Conservation (phyloP, 768 basidiomycete species). For the Collybia nuda region DNA sequence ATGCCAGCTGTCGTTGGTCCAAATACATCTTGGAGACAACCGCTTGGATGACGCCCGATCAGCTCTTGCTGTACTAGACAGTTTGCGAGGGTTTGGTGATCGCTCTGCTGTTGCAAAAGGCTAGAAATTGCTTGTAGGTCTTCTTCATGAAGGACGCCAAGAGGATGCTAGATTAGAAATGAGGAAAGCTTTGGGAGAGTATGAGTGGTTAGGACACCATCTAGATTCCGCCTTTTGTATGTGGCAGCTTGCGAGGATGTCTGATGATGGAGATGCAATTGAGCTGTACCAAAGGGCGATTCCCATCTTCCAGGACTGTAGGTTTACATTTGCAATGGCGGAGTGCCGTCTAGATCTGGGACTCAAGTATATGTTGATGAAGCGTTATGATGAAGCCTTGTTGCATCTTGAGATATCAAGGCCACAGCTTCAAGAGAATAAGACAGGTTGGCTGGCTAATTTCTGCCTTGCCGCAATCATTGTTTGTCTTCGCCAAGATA, state of each 20-base stretch:
- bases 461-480: slow-evolving; percentile 13
- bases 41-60: slow-evolving; percentile 7
- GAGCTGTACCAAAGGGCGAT: slow-evolving; percentile 7
- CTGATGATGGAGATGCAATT: slow-evolving; percentile 6
- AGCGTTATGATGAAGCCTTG: slow-evolving; percentile 7
- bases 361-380: not conserved
- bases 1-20: slow-evolving; percentile 2
- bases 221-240: slow-evolving; percentile 10
- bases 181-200: slow-evolving; percentile 4
- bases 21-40: slow-evolving; percentile 1
- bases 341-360: slow-evolving; percentile 9
- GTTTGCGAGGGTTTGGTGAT: slow-evolving; percentile 7
- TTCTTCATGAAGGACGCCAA: not conserved
- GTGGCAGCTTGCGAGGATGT: not conserved
- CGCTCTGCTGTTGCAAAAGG: slow-evolving; percentile 4
- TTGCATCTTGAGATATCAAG: slow-evolving; percentile 9
- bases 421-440: slow-evolving; percentile 5
- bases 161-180: slow-evolving; percentile 7
- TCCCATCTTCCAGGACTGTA: slow-evolving; percentile 7
- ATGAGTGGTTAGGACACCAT: slow-evolving; percentile 4
- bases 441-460: not conserved
- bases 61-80: slow-evolving; percentile 3
- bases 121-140: not conserved
- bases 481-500: slow-evolving; percentile 13
- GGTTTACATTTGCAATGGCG: slow-evolving; percentile 9